phyloP scores from a whole-genome alignment of 169 alveolate genomes.

The Cryptosporidium parvum region DNA sequence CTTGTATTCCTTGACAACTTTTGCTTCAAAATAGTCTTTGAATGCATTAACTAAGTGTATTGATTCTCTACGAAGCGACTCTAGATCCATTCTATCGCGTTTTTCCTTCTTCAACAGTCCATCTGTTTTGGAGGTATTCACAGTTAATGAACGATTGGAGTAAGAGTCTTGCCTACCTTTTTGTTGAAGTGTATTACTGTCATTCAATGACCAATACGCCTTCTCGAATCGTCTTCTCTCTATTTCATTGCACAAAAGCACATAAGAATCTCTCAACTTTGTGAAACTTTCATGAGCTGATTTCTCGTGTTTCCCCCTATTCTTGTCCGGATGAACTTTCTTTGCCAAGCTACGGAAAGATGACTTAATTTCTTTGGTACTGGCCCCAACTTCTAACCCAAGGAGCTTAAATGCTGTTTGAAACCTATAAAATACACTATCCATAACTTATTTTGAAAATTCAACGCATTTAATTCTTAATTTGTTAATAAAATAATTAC shows the following conservation, averaged over 20 bases:
- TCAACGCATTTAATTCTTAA: background rate
- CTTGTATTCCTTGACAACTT: background rate
- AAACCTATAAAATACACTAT: background rate
- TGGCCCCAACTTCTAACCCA: constrained; percentile 33
- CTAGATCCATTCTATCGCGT: background rate
- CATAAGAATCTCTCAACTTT: constrained; percentile 27
- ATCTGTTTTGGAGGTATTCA: background rate
- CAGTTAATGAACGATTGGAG: background rate
- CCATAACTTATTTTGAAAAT: background rate
- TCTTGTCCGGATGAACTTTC: constrained; percentile 59
- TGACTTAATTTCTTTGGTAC: constrained; percentile 14
- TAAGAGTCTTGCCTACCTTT: background rate
- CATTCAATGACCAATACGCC: background rate
- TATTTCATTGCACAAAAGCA: constrained; percentile 29
- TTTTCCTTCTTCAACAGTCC: background rate
- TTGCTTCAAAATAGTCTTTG: background rate
- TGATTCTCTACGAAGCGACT: constrained; percentile 11
- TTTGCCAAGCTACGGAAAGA: constrained; percentile 45
- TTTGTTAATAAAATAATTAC: background rate
- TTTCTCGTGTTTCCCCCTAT: constrained; percentile 1
- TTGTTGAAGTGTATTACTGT: background rate
- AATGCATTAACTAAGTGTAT: background rate
- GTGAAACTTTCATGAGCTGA: constrained; percentile 60
- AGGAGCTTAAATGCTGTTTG: constrained; percentile 37
- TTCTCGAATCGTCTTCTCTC: constrained; percentile 49